These are phyloP conservation scores for Ambrosiella cleistominuta DNA, from an alignment of 2,329 filamentous ascomycete species.

Conservation along the genomic window DNA sequence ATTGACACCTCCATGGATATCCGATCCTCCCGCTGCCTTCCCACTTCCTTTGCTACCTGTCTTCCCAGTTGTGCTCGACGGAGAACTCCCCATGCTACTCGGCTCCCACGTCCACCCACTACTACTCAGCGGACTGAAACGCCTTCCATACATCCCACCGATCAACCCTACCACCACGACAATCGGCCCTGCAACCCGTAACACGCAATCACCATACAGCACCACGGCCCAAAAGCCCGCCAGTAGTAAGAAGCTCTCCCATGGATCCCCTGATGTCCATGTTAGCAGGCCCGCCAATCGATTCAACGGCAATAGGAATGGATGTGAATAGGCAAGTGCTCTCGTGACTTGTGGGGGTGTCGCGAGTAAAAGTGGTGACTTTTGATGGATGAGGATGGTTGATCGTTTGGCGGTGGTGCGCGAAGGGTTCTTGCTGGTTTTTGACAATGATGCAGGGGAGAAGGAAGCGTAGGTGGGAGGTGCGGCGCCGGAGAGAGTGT, in stretches of 20 bases:
- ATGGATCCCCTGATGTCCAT: slow-evolving; percentile 86
- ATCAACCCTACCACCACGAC: slow-evolving; percentile 66
- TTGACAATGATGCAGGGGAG: slow-evolving; percentile 62
- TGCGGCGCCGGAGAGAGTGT: slow-evolving; percentile 21
- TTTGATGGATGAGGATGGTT: slow-evolving; percentile 90
- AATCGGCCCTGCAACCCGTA: slow-evolving; percentile 68
- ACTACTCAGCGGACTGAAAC: slow-evolving; percentile 79
- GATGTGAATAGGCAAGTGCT: slow-evolving; percentile 87
- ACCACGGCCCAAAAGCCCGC: slow-evolving; percentile 70
- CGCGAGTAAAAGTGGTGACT: slow-evolving; percentile 78
- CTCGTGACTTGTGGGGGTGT: slow-evolving; percentile 91
- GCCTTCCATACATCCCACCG: slow-evolving; percentile 75
- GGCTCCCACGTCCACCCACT: slow-evolving; percentile 50
- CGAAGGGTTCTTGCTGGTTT: slow-evolving; percentile 31
- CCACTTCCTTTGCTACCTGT: slow-evolving; percentile 18
- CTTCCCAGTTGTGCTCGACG: slow-evolving; percentile 16
- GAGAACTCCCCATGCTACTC: slow-evolving; percentile 15
- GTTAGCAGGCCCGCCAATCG: slow-evolving; percentile 69
- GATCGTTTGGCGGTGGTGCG: slow-evolving; percentile 49
- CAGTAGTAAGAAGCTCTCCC: slow-evolving; percentile 89
- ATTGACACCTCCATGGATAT: slow-evolving; percentile 23
- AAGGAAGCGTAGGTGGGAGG: slow-evolving; percentile 75
- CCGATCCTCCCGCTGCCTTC: slow-evolving; percentile 12
- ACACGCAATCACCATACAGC: slow-evolving; percentile 70
- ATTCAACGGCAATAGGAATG: slow-evolving; percentile 80